phyloP scores from a whole-genome alignment of 345 rosid species.

The Lepidium didymum region DNA sequence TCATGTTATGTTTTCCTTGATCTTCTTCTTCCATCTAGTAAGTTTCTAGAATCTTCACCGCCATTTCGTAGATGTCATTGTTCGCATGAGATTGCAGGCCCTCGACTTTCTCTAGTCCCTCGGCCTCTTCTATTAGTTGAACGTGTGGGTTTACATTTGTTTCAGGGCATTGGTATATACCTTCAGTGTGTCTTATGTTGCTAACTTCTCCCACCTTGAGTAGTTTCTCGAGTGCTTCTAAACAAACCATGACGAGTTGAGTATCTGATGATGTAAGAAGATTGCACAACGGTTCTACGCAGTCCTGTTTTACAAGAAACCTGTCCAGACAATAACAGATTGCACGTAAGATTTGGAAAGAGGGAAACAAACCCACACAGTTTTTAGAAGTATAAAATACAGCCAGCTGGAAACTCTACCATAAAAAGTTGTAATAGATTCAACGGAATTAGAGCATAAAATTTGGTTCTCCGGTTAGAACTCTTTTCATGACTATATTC shows the following conservation, averaged over 20 bases:
- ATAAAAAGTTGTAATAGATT: neutral
- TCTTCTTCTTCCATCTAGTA: constrained; percentile 45
- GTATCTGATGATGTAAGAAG: constrained; percentile 48
- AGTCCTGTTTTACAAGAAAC: constrained; percentile 44
- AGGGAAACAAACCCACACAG: neutral
- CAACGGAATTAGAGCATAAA: neutral
- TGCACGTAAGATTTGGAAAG: neutral
- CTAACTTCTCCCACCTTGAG: constrained; percentile 53
- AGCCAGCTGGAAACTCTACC: constrained; percentile 1
- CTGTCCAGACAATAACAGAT: constrained; percentile 13
- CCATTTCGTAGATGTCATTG: constrained; percentile 28
- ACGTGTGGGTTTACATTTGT: constrained; percentile 40
- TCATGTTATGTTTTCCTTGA: constrained; percentile 27
- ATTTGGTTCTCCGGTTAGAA: neutral
- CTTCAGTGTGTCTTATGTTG: constrained; percentile 29
- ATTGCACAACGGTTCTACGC: constrained; percentile 49
- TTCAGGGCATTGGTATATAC: constrained; percentile 22
- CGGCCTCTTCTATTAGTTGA: constrained; percentile 49
- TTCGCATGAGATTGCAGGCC: constrained; percentile 45
- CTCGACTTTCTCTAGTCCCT: constrained; percentile 51
- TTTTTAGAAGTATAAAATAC: neutral
- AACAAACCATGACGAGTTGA: constrained; percentile 39
- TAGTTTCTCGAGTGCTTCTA: constrained; percentile 50
- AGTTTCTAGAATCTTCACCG: constrained; percentile 47
- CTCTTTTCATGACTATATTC: neutral